Conservation (phyloP, 2,329 filamentous ascomycete species). For the Emergomyces africanus region DNA sequence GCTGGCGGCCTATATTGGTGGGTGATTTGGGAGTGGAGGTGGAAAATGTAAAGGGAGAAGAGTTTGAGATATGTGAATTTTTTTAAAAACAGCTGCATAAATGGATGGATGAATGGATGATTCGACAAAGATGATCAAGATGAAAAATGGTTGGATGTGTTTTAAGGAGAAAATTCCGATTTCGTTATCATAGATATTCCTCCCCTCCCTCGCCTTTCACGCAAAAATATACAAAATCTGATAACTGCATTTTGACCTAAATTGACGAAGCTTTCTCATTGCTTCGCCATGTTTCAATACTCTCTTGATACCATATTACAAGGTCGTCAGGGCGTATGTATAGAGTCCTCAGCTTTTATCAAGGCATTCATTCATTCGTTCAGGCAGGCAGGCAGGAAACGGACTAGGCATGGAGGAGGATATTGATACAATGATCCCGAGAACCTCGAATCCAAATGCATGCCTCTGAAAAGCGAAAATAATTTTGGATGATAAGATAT, state of each 20-base stretch:
- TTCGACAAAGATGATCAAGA: background rate
- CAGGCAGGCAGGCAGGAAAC: too few species aligned
- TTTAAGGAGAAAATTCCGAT: background rate
- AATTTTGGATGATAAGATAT: too few species aligned
- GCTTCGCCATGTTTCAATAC: background rate
- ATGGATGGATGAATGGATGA: background rate
- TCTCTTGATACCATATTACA: background rate
- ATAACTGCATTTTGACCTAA: background rate
- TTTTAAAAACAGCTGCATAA: too few species aligned
- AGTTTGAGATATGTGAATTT: background rate
- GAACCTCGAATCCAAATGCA: too few species aligned
- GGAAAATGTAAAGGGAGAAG: background rate
- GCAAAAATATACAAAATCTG: background rate
- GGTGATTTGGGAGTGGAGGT: background rate
- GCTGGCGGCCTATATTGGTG: slow-evolving; percentile 35
- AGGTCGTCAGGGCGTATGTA: background rate
- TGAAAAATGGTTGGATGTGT: background rate
- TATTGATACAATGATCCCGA: too few species aligned
- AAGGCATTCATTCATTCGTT: too few species aligned
- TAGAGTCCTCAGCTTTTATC: too few species aligned
- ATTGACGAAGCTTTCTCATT: background rate
- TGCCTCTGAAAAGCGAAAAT: too few species aligned
- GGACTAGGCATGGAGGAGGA: too few species aligned
- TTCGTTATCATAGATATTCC: background rate
- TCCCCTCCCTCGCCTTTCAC: background rate